A percentile compares a stretch with the other conserved stretches of the same genome.
Conservation (phyloP, 192 early-diverging fungal genomes). For the Gigaspora rosea region DNA sequence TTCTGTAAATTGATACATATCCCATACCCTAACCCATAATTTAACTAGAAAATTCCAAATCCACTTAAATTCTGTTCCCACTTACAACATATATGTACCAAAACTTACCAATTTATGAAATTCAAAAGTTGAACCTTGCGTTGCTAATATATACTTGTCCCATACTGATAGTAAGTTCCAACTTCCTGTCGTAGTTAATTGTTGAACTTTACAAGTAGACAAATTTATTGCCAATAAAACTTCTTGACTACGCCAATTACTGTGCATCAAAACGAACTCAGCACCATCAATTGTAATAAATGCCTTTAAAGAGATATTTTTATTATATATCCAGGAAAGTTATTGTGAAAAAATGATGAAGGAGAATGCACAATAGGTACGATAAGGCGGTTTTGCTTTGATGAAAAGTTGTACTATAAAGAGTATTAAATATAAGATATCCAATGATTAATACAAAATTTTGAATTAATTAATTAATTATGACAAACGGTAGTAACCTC, state of each 20-base stretch:
- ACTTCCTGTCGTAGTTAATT: slow-evolving; percentile 51
- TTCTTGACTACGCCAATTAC: slow-evolving; percentile 36
- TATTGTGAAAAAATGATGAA: slow-evolving; percentile 32
- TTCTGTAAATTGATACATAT: too few species aligned
- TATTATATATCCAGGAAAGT: slow-evolving; percentile 75
- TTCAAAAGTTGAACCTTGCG: slow-evolving; percentile 50
- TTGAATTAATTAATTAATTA: not conserved
- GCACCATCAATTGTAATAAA: slow-evolving; percentile 36
- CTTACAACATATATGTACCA: too few species aligned
- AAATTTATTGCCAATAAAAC: slow-evolving; percentile 44
- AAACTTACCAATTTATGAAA: slow-evolving; percentile 44
- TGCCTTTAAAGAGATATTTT: slow-evolving; percentile 49
- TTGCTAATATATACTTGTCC: slow-evolving; percentile 47
- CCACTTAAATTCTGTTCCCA: too few species aligned
- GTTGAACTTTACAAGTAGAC: slow-evolving; percentile 46
- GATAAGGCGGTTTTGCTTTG: slow-evolving; percentile 34
- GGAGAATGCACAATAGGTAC: slow-evolving; percentile 46
- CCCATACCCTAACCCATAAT: too few species aligned
- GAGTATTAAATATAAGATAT: not conserved
- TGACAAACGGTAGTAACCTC: slow-evolving; percentile 31
- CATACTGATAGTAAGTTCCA: slow-evolving; percentile 49
- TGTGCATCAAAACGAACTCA: slow-evolving; percentile 32
- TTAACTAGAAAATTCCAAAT: too few species aligned
- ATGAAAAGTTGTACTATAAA: slow-evolving; percentile 1
- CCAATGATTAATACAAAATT: not conserved